Evolutionary conservation across 140 eudicot species (phyloP).

Genomic region (Senecio squalidus): DNA sequence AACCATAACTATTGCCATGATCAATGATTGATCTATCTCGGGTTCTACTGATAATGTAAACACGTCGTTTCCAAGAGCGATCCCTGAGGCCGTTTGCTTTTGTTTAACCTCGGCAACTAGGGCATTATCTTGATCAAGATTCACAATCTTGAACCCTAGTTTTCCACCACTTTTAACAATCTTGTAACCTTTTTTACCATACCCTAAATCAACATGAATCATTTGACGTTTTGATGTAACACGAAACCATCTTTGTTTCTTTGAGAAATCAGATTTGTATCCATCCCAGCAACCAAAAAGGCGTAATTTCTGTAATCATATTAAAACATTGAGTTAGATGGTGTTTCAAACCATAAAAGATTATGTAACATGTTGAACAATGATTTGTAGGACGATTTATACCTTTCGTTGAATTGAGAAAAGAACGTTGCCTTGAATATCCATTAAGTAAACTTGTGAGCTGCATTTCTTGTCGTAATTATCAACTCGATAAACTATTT

Average conservation of each 20-base stretch:
- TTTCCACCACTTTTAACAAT: conserved; percentile 26
- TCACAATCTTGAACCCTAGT: conserved; percentile 32
- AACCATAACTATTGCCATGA: conserved; percentile 47
- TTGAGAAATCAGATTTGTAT: conserved; percentile 27
- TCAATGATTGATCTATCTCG: conserved; percentile 31
- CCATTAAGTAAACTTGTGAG: conserved; percentile 43
- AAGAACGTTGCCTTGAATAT: conserved; percentile 51
- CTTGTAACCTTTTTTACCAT: conserved; percentile 28
- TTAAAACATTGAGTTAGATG: conserved; percentile 9
- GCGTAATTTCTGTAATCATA: conserved; percentile 27
- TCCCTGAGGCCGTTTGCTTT: conserved; percentile 37
- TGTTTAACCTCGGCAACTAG: conserved; percentile 30
- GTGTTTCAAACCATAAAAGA: background rate
- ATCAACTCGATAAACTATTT: conserved; percentile 47
- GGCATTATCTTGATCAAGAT: conserved; percentile 28
- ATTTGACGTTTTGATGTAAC: conserved; percentile 22
- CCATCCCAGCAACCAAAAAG: conserved; percentile 40
- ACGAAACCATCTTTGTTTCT: conserved; percentile 39
- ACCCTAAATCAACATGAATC: conserved; percentile 32
- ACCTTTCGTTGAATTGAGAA: conserved; percentile 39
- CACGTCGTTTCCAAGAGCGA: conserved; percentile 41
- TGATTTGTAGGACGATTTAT: background rate
- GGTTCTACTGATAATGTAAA: conserved; percentile 33
- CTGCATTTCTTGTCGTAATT: conserved; percentile 43
- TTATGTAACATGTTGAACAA: background rate